These are phyloP conservation scores for Spiraea crenata DNA, from an alignment of 331 rosid species.

Conservation along the genomic window DNA sequence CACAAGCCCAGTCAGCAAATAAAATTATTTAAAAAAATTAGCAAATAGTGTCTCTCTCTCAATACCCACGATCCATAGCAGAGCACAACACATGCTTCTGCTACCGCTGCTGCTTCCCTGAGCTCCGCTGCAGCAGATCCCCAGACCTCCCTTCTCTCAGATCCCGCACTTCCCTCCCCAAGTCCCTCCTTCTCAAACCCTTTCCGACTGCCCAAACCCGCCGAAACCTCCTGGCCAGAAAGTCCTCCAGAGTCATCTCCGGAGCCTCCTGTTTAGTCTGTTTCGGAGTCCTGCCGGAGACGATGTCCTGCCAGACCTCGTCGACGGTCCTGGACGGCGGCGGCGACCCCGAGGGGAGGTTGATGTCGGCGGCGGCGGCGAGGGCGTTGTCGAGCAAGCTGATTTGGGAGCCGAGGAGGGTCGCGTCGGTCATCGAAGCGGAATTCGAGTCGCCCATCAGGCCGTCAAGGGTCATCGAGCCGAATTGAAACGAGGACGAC, in stretches of 20 bases:
- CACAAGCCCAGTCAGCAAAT: too few species aligned
- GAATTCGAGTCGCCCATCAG: conserved; percentile 33
- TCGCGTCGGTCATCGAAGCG: conserved; percentile 30
- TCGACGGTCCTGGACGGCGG: conserved; percentile 52
- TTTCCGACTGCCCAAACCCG: conserved; percentile 15
- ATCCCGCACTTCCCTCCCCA: too few species aligned
- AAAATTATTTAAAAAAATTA: too few species aligned
- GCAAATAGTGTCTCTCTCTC: too few species aligned
- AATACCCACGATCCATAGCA: too few species aligned
- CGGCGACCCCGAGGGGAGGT: neutral
- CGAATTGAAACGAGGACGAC: neutral
- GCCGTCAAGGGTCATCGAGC: conserved; percentile 53
- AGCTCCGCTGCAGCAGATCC: too few species aligned
- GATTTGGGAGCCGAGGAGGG: conserved; percentile 49
- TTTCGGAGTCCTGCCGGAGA: conserved; percentile 52
- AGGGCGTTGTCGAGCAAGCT: conserved; percentile 34
- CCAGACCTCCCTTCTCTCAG: too few species aligned
- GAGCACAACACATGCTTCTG: neutral
- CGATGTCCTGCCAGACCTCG: conserved; percentile 84
- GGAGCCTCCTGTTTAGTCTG: conserved; percentile 64
- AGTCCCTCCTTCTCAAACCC: neutral
- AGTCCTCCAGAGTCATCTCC: conserved; percentile 93
- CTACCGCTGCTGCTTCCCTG: too few species aligned
- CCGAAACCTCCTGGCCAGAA: conserved; percentile 40
- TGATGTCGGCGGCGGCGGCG: neutral